Conservation (phyloP, 176 grass and related monocot species). For the Musa beccarii region DNA sequence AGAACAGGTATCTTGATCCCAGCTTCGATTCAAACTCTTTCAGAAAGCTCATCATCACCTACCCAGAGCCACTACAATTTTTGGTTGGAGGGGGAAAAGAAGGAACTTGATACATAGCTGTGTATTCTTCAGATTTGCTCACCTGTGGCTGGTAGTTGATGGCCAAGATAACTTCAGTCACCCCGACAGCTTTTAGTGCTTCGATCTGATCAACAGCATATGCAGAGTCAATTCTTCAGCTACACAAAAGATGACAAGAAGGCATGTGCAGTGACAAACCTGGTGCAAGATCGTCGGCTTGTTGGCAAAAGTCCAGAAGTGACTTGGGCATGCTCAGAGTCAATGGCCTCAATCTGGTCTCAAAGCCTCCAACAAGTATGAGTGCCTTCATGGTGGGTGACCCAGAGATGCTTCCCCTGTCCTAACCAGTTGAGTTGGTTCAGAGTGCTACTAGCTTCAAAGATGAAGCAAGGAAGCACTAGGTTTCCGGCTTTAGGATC, state of each 20-base stretch:
- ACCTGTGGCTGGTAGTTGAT: slow-evolving; percentile 21
- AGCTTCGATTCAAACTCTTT: slow-evolving; percentile 1
- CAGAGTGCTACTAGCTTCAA: background rate
- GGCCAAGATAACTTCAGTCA: slow-evolving; percentile 13
- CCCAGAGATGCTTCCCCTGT: background rate
- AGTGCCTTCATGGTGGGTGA: slow-evolving; percentile 16
- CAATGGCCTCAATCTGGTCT: slow-evolving; percentile 14
- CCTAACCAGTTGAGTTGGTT: background rate
- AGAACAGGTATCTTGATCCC: slow-evolving; percentile 18
- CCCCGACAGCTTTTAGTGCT: slow-evolving; percentile 7
- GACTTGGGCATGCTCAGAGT: slow-evolving; percentile 13
- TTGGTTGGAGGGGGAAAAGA: background rate
- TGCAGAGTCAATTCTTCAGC: background rate
- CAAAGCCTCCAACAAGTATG: slow-evolving; percentile 19
- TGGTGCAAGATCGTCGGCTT: slow-evolving; percentile 19
- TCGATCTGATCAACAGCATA: background rate
- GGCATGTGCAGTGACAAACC: background rate
- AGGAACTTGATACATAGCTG: background rate
- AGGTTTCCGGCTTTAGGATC: background rate
- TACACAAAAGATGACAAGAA: background rate
- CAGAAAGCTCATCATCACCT: slow-evolving; percentile 16
- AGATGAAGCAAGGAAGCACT: too few species aligned
- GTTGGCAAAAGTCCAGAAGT: slow-evolving; percentile 19
- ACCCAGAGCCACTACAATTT: background rate
- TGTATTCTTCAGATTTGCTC: background rate